Percentiles rank a stretch among this genome's conserved stretches.
phyloP scores from a whole-genome alignment of 441 rosid species.

The Aleurites moluccanus region DNA sequence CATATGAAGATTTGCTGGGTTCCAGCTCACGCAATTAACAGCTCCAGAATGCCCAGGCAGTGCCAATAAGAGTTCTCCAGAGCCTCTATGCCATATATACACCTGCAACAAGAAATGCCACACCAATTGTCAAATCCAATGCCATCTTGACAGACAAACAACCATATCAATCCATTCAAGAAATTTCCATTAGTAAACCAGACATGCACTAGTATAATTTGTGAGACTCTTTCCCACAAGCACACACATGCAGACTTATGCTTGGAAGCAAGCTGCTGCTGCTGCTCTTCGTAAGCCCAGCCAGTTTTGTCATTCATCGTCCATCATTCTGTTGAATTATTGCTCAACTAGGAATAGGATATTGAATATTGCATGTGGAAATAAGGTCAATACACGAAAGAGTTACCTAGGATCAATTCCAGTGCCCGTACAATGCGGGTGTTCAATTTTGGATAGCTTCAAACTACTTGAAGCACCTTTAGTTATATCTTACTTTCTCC shows the following conservation, averaged over 20 bases:
- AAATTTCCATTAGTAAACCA: neutral
- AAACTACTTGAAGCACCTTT: neutral
- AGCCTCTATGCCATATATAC: conserved; percentile 52
- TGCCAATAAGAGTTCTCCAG: conserved; percentile 43
- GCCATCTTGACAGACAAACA: neutral
- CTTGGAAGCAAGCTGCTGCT: neutral
- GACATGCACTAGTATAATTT: neutral
- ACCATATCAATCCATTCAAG: neutral
- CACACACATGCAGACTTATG: neutral
- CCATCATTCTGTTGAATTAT: neutral
- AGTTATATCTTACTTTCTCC: neutral
- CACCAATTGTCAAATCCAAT: neutral
- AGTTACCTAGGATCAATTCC: neutral
- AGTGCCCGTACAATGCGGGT: neutral
- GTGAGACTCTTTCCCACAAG: neutral
- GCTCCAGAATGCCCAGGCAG: conserved; percentile 62
- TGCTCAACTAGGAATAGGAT: neutral
- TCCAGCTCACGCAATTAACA: conserved; percentile 64
- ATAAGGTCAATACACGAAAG: neutral
- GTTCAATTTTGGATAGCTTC: neutral
- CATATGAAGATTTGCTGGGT: conserved; percentile 52
- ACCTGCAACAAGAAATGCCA: conserved; percentile 38
- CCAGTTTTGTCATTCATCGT: neutral
- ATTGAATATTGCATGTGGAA: neutral
- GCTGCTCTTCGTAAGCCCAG: neutral